Percentiles rank a stretch among this genome's conserved stretches.
Conservation (phyloP, 2,329 filamentous ascomycete genomes). For the Ploettnerulaceae sp. region DNA sequence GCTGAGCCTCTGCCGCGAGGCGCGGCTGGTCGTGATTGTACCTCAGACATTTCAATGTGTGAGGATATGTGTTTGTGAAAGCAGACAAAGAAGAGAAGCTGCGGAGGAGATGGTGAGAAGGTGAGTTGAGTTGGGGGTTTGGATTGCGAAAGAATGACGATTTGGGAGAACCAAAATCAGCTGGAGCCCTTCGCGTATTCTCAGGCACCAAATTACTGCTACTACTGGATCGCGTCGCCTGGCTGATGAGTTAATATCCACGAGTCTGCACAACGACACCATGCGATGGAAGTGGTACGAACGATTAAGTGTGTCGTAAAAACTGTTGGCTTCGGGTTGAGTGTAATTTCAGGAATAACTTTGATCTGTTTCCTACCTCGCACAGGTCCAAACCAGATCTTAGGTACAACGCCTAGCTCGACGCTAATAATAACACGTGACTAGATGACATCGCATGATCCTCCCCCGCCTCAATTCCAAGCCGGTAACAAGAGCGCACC, state of each 20-base stretch:
- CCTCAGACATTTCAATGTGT: constrained; percentile 73
- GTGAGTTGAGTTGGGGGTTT: constrained; percentile 12
- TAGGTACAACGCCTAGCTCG: no score
- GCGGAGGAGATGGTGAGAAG: constrained; percentile 13
- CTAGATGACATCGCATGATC: no score
- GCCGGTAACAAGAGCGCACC: no score
- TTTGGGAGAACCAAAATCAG: neutral
- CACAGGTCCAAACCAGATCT: no score
- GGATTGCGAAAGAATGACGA: constrained; percentile 23
- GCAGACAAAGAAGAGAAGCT: constrained; percentile 19
- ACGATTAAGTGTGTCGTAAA: neutral
- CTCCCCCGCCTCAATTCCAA: no score
- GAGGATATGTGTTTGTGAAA: constrained; percentile 24
- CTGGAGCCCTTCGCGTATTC: neutral
- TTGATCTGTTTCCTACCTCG: no score
- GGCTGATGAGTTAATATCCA: no score
- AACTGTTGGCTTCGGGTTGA: no score
- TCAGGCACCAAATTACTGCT: constrained; percentile 9
- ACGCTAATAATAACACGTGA: no score
- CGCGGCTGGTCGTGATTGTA: constrained; percentile 77
- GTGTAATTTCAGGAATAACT: no score
- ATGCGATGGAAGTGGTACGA: constrained; percentile 9
- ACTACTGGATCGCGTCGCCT: constrained; percentile 4
- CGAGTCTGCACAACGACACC: constrained; percentile 12
- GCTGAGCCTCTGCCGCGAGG: constrained; percentile 85